phyloP scores from a whole-genome alignment of 495 filamentous ascomycete species.

The Ramalina intermedia region DNA sequence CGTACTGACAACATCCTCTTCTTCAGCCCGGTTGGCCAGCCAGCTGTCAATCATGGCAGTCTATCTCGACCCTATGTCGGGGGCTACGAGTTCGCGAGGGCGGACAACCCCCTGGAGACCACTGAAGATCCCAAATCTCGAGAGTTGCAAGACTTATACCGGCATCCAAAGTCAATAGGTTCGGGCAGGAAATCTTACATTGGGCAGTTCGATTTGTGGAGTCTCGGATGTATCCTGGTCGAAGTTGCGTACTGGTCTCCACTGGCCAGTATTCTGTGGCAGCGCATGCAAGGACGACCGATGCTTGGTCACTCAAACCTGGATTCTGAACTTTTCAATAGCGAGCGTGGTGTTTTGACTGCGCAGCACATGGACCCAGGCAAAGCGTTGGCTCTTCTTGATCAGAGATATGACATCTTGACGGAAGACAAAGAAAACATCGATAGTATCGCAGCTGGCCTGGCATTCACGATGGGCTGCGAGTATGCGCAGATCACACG shows the following conservation, averaged over 20 bases:
- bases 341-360: too few species aligned
- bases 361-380: too few species aligned
- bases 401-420: too few species aligned
- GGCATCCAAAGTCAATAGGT: constrained; percentile 2
- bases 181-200: background rate
- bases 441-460: too few species aligned
- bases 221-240: background rate
- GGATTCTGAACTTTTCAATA: too few species aligned
- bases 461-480: too few species aligned
- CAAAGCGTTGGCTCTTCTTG: too few species aligned
- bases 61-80: background rate
- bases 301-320: too few species aligned
- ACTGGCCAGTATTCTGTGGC: background rate
- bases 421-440: too few species aligned
- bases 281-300: background rate
- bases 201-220: background rate
- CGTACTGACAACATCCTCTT: constrained; percentile 22
- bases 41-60: background rate
- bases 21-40: constrained; percentile 10
- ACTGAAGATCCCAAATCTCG: background rate
- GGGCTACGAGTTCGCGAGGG: constrained; percentile 1
- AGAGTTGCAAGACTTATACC: constrained; percentile 2
- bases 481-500: too few species aligned
- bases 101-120: constrained; percentile 3
- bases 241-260: background rate